A percentile compares a stretch with the other conserved stretches of the same genome.
Evolutionary conservation across 768 basidiomycete genomes (phyloP).

Genomic region (Daedalea quercina): DNA sequence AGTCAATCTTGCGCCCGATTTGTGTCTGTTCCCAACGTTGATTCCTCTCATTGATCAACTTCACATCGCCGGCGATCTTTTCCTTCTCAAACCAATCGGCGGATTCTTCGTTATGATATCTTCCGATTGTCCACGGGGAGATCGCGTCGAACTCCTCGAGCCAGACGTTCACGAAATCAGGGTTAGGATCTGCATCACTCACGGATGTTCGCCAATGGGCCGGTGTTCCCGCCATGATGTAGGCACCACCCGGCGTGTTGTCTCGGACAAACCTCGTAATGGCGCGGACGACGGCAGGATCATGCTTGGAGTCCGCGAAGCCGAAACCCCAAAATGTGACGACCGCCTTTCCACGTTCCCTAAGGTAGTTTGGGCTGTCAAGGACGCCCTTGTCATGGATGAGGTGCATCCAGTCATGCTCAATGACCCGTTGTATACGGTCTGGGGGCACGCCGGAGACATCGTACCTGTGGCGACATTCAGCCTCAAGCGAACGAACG

Average conservation of each 20-base stretch:
- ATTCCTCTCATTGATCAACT: constrained; percentile 45
- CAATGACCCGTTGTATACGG: constrained; percentile 57
- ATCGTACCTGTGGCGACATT: constrained; percentile 56
- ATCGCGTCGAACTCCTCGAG: constrained; percentile 74
- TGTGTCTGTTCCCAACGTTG: constrained; percentile 25
- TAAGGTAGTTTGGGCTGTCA: constrained; percentile 68
- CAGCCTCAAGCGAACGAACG: not conserved
- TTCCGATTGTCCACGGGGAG: constrained; percentile 79
- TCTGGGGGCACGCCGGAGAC: constrained; percentile 71
- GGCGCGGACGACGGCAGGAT: constrained; percentile 49
- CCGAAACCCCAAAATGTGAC: constrained; percentile 79
- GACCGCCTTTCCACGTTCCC: constrained; percentile 63
- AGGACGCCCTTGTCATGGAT: constrained; percentile 52
- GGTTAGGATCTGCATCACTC: constrained; percentile 64
- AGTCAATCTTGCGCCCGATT: constrained; percentile 52
- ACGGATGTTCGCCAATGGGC: constrained; percentile 70
- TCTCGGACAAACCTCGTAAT: constrained; percentile 52
- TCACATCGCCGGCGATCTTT: constrained; percentile 59
- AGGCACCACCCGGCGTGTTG: constrained; percentile 66
- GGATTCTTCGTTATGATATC: constrained; percentile 52
- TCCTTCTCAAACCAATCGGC: constrained; percentile 59
- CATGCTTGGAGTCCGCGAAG: constrained; percentile 52
- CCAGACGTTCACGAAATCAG: constrained; percentile 63
- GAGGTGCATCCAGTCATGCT: constrained; percentile 72
- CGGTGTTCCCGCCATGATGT: constrained; percentile 65